Conservation (phyloP, 352 stramenopile species). For the Pythium scleroteichum region DNA sequence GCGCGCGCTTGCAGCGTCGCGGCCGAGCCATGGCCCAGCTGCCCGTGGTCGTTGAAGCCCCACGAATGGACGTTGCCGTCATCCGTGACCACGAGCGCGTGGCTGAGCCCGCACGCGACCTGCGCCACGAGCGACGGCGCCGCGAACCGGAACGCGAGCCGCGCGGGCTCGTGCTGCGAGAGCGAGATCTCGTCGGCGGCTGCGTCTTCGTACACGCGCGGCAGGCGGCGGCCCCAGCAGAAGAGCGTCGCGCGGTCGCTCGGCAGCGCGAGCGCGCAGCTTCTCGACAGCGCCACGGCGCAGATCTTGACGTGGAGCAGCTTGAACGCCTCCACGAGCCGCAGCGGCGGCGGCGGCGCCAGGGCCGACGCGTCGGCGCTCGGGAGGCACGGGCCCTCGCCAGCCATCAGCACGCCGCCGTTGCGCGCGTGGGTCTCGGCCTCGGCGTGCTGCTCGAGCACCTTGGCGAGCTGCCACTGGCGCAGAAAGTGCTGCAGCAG, state of each 20-base stretch:
- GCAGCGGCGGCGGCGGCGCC: slow-evolving; percentile 24
- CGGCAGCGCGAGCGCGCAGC: slow-evolving; percentile 45
- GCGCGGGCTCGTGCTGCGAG: slow-evolving; percentile 25
- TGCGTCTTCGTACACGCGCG: slow-evolving; percentile 33
- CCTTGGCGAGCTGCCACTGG: slow-evolving; percentile 42
- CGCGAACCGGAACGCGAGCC: slow-evolving; percentile 36
- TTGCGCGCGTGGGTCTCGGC: slow-evolving; percentile 56
- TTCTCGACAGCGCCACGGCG: slow-evolving; percentile 39
- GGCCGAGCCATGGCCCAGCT: slow-evolving; percentile 60
- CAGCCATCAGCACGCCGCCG: slow-evolving; percentile 52
- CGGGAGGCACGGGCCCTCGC: slow-evolving; percentile 43
- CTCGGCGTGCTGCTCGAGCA: slow-evolving; percentile 55
- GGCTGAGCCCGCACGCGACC: slow-evolving; percentile 52
- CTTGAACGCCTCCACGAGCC: slow-evolving; percentile 52
- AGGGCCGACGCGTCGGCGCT: not conserved
- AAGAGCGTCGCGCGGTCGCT: slow-evolving; percentile 49
- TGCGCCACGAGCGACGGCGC: slow-evolving; percentile 23
- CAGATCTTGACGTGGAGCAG: slow-evolving; percentile 38
- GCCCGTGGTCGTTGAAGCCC: slow-evolving; percentile 80
- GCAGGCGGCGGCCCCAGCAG: slow-evolving; percentile 54
- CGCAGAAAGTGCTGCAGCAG: slow-evolving; percentile 59
- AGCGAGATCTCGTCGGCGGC: slow-evolving; percentile 16
- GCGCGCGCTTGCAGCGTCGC: slow-evolving; percentile 51
- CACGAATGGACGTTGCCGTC: slow-evolving; percentile 70
- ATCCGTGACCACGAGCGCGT: slow-evolving; percentile 53